These are phyloP conservation scores for Crithidia acanthocephali DNA, from an alignment of 208 protist species.

Conservation along the genomic window DNA sequence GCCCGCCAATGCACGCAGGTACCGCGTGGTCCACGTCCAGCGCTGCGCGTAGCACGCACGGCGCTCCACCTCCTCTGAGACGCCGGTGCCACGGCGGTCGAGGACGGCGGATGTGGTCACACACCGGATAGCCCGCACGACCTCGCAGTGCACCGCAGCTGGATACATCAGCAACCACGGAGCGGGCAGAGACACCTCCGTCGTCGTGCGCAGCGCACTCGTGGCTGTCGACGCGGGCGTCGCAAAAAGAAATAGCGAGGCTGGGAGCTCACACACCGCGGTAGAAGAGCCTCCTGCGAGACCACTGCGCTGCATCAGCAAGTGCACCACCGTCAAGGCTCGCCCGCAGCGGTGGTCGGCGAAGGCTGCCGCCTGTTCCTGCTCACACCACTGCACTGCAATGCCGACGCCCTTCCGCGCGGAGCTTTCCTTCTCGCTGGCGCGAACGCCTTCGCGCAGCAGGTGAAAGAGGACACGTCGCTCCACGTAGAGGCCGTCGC, in stretches of 20 bases:
- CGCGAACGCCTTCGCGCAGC: slow-evolving; percentile 14
- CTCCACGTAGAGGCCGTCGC: slow-evolving; percentile 17
- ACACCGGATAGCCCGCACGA: slow-evolving; percentile 33
- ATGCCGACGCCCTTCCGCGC: neutral
- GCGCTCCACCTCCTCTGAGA: neutral
- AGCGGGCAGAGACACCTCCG: neutral
- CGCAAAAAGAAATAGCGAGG: slow-evolving; percentile 16
- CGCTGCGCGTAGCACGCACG: slow-evolving; percentile 13
- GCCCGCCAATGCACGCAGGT: slow-evolving; percentile 23
- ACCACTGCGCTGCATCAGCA: slow-evolving; percentile 20
- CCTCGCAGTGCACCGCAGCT: slow-evolving; percentile 45
- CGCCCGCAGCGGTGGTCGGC: slow-evolving; percentile 25
- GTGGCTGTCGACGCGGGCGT: neutral
- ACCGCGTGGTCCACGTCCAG: slow-evolving; percentile 39
- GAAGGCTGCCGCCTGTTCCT: slow-evolving; percentile 10
- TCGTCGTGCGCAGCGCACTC: neutral
- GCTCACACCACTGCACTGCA: neutral
- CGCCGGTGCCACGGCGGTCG: too few relatives aligned
- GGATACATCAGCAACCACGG: slow-evolving; percentile 33
- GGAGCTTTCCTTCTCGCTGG: neutral
- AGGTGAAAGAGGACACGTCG: slow-evolving; percentile 27
- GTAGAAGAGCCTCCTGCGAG: neutral
- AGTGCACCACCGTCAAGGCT: slow-evolving; percentile 25
- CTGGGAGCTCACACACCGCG: neutral
- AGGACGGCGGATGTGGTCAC: neutral